These are phyloP conservation scores for Fusarium ambrosium DNA, from an alignment of 2,329 filamentous ascomycete species.

Conservation along the genomic window DNA sequence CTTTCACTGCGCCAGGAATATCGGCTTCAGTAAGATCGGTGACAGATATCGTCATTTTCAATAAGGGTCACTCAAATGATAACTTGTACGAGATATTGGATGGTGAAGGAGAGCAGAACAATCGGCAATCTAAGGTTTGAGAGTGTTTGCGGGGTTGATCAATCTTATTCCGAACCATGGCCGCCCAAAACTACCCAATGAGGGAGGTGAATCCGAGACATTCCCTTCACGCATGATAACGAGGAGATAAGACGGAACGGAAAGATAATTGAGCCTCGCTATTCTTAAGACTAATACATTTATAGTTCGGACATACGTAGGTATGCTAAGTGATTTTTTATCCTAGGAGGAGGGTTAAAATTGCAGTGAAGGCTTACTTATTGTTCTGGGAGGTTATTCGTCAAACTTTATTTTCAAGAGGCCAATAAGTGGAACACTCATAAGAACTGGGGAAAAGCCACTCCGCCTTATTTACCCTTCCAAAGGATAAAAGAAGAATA, in stretches of 20 bases:
- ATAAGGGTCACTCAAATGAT: accelerated
- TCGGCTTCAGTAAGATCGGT: constrained; percentile 68
- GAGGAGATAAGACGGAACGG: background rate
- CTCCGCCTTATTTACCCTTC: no score
- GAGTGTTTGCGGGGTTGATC: background rate
- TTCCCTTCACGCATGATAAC: background rate
- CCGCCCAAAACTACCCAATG: background rate
- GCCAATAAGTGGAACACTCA: no score
- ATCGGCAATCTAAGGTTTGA: background rate
- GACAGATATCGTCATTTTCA: constrained; percentile 66
- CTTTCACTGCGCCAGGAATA: constrained; percentile 73
- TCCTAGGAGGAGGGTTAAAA: no score
- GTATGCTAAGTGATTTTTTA: no score
- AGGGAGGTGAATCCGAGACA: background rate
- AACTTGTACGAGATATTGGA: background rate
- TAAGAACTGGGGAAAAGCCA: no score
- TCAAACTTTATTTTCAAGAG: no score
- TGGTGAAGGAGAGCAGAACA: background rate
- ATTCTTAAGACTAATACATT: no score
- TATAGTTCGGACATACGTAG: no score
- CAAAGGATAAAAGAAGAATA: no score
- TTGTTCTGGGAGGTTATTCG: no score
- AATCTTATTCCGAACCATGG: background rate
- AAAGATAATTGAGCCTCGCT: no score
- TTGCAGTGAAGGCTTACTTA: no score